phyloP scores from a whole-genome alignment of 208 protist genomes.

The Trypanosoma scelopori region DNA sequence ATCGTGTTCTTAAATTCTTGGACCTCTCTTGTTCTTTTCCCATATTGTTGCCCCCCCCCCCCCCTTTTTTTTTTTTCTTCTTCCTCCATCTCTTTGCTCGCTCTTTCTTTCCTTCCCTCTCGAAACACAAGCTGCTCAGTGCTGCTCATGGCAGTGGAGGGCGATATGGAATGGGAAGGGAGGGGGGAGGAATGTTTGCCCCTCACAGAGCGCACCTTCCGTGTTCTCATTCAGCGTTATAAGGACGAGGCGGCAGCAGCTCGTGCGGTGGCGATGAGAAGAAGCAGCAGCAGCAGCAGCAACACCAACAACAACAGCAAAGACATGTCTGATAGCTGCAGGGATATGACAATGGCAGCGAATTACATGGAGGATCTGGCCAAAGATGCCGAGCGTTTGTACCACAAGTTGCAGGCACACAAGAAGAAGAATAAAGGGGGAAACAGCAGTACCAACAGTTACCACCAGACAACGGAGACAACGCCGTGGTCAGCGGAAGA shows the following conservation, averaged over 20 bases:
- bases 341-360: constrained; percentile 11
- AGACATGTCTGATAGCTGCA: background rate
- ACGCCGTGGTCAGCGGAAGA: constrained; percentile 11
- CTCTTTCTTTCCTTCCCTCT: constrained; percentile 1
- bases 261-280: constrained; percentile 1
- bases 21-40: too few species aligned
- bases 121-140: too few species aligned
- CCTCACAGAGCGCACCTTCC: constrained; percentile 13
- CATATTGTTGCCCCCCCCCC: background rate
- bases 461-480: background rate
- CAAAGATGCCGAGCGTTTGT: constrained; percentile 5
- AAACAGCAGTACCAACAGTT: background rate
- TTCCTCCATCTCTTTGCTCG: background rate
- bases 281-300: background rate
- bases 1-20: too few species aligned
- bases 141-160: too few species aligned
- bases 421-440: too few species aligned
- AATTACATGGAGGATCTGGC: constrained; percentile 24
- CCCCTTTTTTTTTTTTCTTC: constrained; percentile 11
- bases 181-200: constrained; percentile 14
- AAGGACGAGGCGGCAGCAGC: constrained; percentile 21
- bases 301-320: background rate
- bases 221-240: constrained; percentile 19
- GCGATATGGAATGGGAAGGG: background rate
- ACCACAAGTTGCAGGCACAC: constrained; percentile 13